A percentile compares a stretch with the other conserved stretches of the same genome.
Evolutionary conservation across 768 basidiomycete genomes (phyloP).

Genomic region (Scleroderma bovista): DNA sequence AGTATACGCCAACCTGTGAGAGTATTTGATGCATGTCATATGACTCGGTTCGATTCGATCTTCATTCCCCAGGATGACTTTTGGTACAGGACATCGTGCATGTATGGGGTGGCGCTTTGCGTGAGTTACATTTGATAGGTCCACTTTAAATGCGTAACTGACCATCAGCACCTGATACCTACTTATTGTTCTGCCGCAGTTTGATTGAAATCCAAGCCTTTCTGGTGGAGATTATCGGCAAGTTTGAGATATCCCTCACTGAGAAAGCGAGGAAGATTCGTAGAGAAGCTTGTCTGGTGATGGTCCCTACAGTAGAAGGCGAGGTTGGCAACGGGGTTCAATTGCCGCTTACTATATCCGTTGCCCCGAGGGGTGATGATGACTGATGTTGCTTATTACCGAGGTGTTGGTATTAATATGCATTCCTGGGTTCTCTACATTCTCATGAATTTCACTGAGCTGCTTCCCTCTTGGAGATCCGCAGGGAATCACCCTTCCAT

Average conservation of each 20-base stretch:
- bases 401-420: too few species aligned
- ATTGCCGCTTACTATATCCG: constrained; percentile 27
- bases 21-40: neutral
- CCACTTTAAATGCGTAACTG: neutral
- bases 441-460: too few species aligned
- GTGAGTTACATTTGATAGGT: constrained; percentile 8
- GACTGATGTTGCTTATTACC: neutral
- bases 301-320: constrained; percentile 33
- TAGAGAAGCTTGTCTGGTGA: constrained; percentile 24
- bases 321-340: constrained; percentile 27
- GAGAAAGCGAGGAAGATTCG: constrained; percentile 23
- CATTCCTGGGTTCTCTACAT: too few species aligned
- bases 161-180: neutral
- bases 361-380: constrained; percentile 7
- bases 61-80: constrained; percentile 23
- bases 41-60: neutral
- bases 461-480: neutral
- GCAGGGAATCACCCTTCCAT: too few species aligned
- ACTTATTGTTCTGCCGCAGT: constrained; percentile 8
- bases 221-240: constrained; percentile 47
- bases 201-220: constrained; percentile 54
- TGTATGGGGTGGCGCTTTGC: constrained; percentile 31
- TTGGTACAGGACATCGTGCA: constrained; percentile 16
- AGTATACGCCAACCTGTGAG: constrained; percentile 26
- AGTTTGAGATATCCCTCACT: constrained; percentile 45